These are phyloP conservation scores for Apiospora marii DNA, from an alignment of 2,329 filamentous ascomycete species.

Conservation along the genomic window DNA sequence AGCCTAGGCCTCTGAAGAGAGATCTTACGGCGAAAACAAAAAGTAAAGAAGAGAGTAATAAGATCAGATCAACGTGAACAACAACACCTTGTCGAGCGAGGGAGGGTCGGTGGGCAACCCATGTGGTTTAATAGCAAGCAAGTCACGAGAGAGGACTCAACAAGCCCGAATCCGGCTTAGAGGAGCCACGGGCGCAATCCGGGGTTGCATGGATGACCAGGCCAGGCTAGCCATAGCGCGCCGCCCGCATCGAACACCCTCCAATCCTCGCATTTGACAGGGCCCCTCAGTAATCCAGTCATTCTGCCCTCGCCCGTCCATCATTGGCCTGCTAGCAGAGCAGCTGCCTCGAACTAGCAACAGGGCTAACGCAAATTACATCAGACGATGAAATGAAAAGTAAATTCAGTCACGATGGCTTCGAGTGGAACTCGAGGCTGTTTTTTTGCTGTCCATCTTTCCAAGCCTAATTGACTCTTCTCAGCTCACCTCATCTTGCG, in stretches of 20 bases:
- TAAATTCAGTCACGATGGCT: slow-evolving; percentile 19
- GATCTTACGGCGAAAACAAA: not conserved
- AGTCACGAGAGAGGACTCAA: not conserved
- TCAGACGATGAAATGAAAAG: slow-evolving; percentile 12
- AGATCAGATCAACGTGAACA: not conserved
- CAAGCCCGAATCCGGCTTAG: not conserved
- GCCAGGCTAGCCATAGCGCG: slow-evolving; percentile 3
- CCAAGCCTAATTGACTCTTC: not conserved
- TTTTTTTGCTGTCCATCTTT: not conserved
- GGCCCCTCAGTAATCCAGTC: not conserved
- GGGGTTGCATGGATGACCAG: slow-evolving; percentile 15
- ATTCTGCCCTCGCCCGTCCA: not conserved
- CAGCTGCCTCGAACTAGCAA: not conserved
- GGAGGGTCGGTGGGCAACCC: slow-evolving; percentile 1
- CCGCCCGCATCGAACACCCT: slow-evolving; percentile 2
- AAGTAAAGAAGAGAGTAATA: not conserved
- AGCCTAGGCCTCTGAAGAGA: not conserved
- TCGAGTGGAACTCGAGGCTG: not conserved
- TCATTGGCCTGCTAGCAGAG: slow-evolving; percentile 10
- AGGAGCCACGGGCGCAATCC: slow-evolving; percentile 8
- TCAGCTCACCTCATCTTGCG: not conserved
- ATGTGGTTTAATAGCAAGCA: slow-evolving; percentile 7
- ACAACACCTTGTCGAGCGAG: not conserved
- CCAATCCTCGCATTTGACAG: slow-evolving; percentile 16
- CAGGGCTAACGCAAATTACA: slow-evolving; percentile 13